Percentiles rank a stretch among this genome's conserved stretches.
Evolutionary conservation across 352 stramenopile species (phyloP).

Genomic region (Pythium oligandrum): DNA sequence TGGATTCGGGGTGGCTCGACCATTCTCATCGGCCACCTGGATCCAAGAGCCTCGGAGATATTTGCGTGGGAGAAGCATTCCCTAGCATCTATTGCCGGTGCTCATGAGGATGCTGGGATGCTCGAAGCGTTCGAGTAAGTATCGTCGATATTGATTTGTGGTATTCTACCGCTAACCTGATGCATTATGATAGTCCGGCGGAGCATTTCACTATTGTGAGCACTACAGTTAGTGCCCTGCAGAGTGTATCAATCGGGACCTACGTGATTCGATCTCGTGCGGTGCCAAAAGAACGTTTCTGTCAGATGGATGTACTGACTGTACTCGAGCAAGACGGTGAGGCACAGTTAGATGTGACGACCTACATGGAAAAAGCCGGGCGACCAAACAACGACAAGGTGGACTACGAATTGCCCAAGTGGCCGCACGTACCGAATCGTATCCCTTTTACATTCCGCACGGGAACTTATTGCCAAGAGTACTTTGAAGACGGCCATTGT

Average conservation of each 20-base stretch:
- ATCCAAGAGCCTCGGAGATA: conserved; percentile 26
- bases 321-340: conserved; percentile 17
- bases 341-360: conserved; percentile 35
- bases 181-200: too few relatives aligned
- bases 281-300: too few relatives aligned
- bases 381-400: conserved; percentile 3
- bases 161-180: too few relatives aligned
- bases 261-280: too few relatives aligned
- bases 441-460: conserved; percentile 60
- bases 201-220: too few relatives aligned
- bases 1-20: conserved; percentile 66
- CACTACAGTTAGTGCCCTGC: too few relatives aligned
- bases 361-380: conserved; percentile 20
- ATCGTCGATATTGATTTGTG: neutral
- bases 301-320: too few relatives aligned
- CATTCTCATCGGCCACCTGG: conserved; percentile 43
- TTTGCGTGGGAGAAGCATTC: conserved; percentile 44
- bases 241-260: too few relatives aligned
- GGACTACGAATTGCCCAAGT: conserved; percentile 33
- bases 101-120: conserved; percentile 21
- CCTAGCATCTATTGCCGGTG: conserved; percentile 39
- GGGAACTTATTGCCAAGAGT: conserved; percentile 44
- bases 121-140: conserved; percentile 61
- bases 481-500: conserved; percentile 43
- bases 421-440: conserved; percentile 31